Conservation (phyloP, 1,284 basidiomycete species). For the Cryptococcus sp. region DNA sequence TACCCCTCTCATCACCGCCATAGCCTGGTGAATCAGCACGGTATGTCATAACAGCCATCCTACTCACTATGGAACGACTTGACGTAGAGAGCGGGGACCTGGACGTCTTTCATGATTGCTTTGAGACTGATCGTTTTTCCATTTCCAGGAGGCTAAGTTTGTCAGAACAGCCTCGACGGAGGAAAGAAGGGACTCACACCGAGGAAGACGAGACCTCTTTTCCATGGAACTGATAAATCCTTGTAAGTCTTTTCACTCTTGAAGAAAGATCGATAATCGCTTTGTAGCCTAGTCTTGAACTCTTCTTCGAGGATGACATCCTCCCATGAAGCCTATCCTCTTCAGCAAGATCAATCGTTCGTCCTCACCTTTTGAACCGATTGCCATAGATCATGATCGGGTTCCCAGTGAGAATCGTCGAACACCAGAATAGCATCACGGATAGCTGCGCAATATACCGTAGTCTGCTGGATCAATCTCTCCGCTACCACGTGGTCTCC, state of each 20-base stretch:
- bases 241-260: slow-evolving; percentile 65
- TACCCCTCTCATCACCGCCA: slow-evolving; percentile 23
- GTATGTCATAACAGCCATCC: neutral
- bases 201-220: slow-evolving; percentile 51
- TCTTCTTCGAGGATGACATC: slow-evolving; percentile 64
- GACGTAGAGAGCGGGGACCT: slow-evolving; percentile 64
- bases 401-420: slow-evolving; percentile 63
- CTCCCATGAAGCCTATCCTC: slow-evolving; percentile 31
- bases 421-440: slow-evolving; percentile 72
- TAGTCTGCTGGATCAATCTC: slow-evolving; percentile 56
- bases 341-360: slow-evolving; percentile 22
- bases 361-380: slow-evolving; percentile 68
- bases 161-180: neutral
- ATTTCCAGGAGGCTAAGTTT: slow-evolving; percentile 55
- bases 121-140: slow-evolving; percentile 80
- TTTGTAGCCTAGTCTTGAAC: slow-evolving; percentile 62
- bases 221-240: slow-evolving; percentile 71
- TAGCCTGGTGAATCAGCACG: slow-evolving; percentile 8
- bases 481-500: slow-evolving; percentile 54
- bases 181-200: slow-evolving; percentile 4
- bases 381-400: slow-evolving; percentile 60
- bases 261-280: slow-evolving; percentile 74
- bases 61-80: slow-evolving; percentile 51
- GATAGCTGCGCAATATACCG: slow-evolving; percentile 54
- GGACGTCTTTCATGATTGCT: slow-evolving; percentile 45